Percentiles rank a stretch among this genome's conserved stretches.
Evolutionary conservation across 768 basidiomycete genomes (phyloP).

Genomic region (Leucocoprinus birnbaumii): DNA sequence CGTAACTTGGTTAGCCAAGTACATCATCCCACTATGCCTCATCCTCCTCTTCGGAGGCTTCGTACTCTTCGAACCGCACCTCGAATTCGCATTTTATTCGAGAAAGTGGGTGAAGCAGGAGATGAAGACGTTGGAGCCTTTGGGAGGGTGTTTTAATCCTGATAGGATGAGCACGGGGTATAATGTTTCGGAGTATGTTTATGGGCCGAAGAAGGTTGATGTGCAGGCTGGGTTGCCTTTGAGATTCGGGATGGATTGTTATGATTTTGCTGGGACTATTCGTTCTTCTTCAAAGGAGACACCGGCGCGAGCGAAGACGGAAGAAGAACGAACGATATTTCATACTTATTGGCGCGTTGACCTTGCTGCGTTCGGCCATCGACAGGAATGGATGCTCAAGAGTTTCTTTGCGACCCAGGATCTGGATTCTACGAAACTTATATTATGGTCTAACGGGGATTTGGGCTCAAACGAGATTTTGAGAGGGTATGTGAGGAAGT

Average conservation of each 20-base stretch:
- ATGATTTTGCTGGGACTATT: constrained; percentile 87
- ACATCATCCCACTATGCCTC: neutral
- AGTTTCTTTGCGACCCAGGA: constrained; percentile 95
- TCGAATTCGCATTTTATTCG: constrained; percentile 80
- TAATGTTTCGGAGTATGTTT: constrained; percentile 62
- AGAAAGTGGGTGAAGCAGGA: constrained; percentile 73
- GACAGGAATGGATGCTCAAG: constrained; percentile 90
- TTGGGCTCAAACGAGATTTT: constrained; percentile 55
- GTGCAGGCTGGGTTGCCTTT: constrained; percentile 81
- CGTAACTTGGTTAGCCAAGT: neutral
- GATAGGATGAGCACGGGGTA: constrained; percentile 60
- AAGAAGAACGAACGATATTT: constrained; percentile 58
- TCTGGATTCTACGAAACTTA: constrained; percentile 53
- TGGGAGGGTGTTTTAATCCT: constrained; percentile 74
- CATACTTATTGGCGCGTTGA: constrained; percentile 97
- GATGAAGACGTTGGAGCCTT: constrained; percentile 59
- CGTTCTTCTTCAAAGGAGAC: constrained; percentile 21
- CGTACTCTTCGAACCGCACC: constrained; percentile 73
- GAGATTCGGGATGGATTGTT: constrained; percentile 84
- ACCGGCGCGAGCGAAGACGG: neutral
- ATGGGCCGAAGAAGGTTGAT: constrained; percentile 62
- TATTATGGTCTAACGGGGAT: constrained; percentile 93
- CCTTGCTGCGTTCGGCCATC: constrained; percentile 72
- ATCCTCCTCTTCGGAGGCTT: neutral
- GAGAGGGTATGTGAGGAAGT: constrained; percentile 51